Evolutionary conservation across 2,329 filamentous ascomycete genomes (phyloP), one percentile per base, ranked within the genome.

Genomic region (Pseudogymnoascus sp.): DNA sequence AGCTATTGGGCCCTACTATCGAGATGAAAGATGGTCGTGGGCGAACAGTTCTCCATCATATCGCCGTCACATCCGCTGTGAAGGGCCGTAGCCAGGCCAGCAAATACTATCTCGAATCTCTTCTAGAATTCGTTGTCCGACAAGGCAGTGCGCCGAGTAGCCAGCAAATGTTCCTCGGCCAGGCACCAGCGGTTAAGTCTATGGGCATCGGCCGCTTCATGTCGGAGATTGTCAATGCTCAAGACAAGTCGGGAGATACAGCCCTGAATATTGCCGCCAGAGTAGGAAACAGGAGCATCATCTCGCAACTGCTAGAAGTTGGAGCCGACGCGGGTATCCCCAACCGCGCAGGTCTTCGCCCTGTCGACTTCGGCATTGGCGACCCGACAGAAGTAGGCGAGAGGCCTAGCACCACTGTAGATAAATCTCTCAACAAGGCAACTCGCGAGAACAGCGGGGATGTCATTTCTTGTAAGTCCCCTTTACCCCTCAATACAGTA

Each of bases 241-340:
- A 93, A 70, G 94, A 99, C 75, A 92, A 92, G 70, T 89, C 90
- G 35, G 94, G 94, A 0, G 96, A 99, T 72, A 99, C 94, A 0
- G 94, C 94, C 0, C 80, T 99, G 18, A 97, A 97, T 69, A 88
- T 97, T 66, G 94, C 93, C 1, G 92, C 94, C 1, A 84, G 94
- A 65, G 96, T 97, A 68, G 91, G 92, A 21, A 97, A 96, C 73
- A 83, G 89, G 63, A 95, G 91, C 70, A 96, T 99, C 69, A 96
- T 97, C 64, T 93, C 92, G n/a, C 94, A 99, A 73, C 80, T 99
- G 33, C 81, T 97, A 10, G 94, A 99, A 75, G 92, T 99, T 47
- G 92, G 93, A 63, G 94, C 94, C 1, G 92, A 97, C 74, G 89
- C 92, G n/a, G 86, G 88, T 62, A 92, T 97, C 70, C 84, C 91